Base-by-base conservation (phyloP, 2,329 filamentous ascomycete species). In the Botrytis hyacinthi region DNA sequence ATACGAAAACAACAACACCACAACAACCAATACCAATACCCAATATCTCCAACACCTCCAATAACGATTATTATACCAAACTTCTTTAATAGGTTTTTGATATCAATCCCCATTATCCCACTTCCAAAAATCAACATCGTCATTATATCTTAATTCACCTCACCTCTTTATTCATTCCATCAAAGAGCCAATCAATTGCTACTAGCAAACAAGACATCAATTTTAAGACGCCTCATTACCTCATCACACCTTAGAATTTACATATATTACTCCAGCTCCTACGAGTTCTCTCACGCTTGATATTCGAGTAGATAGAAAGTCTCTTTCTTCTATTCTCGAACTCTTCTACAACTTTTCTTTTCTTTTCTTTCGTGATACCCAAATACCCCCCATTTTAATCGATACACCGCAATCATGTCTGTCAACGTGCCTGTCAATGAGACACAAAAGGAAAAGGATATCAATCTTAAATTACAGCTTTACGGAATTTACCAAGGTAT, bases 391-490 rank as follows among this genome's bases (percentile, higher is more conserved):
- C 18, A 46, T 40, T 12, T n/a, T 40, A 72, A 72, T 68, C 26
- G 9, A 37, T 16, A 66, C 66, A 70, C 73, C 68, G 44, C 72
- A 67, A 76, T 70, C 66, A 77, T 76, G 74, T 73, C 74, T 69
- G 80, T 81, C 72, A 81, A 81, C 71, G 76, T 75, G 73, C 80
- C 80, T 26, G 79, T 76, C 54, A 72, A 81, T 46, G 51, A 76
- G 37, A 77, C 77, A 70, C 70, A 72, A 68, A 81, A 80, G 77
- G 78, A 81, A 73, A 78, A 76, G 8, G 89, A 97, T 82, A 91
- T 98, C 84, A 96, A 96, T 84, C 90, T 91, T 82, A 99, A 99
- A 86, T 90, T 99, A 70, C 95, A 98, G 84, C 84, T 98, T 54
- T 99, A 97, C 80, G 96, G 95, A 80, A 98, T 98, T 83, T 89